These are phyloP conservation scores for Mycena vulgaris DNA, from an alignment of 768 basidiomycete species.

Conservation along the genomic window DNA sequence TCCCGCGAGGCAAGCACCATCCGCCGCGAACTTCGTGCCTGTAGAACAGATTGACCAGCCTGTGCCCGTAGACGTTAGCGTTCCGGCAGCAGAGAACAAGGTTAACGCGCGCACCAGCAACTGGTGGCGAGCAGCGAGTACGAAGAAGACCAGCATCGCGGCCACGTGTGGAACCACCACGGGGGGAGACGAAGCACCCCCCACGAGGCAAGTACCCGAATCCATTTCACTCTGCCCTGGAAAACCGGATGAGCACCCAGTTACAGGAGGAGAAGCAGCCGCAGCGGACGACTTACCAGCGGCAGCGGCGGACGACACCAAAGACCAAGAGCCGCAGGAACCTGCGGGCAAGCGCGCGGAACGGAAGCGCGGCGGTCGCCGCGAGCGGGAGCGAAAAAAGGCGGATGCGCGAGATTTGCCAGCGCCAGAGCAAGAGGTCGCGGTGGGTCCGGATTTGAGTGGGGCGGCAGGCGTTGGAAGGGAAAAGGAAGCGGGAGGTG, in stretches of 20 bases:
- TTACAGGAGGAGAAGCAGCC: not conserved
- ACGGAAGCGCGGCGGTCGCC: too few species aligned
- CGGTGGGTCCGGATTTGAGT: too few species aligned
- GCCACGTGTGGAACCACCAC: constrained; percentile 3
- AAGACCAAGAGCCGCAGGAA: not conserved
- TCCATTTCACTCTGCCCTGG: too few species aligned
- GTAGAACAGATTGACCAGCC: not conserved
- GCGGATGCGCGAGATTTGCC: too few species aligned
- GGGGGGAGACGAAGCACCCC: constrained; percentile 27
- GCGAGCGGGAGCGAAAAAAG: too few species aligned
- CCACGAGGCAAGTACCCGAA: constrained; percentile 24
- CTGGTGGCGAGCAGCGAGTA: not conserved
- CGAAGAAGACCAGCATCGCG: not conserved
- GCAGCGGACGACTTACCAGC: not conserved
- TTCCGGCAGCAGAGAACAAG: not conserved
- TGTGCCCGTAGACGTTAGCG: not conserved
- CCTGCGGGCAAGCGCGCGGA: too few species aligned
- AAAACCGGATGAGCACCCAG: not conserved
- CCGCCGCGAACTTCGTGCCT: not conserved
- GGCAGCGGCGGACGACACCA: not conserved
- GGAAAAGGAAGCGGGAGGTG: not conserved
- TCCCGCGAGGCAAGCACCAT: not conserved
- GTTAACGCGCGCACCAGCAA: not conserved
- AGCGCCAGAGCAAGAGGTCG: too few species aligned
- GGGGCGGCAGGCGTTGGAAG: not conserved